These are phyloP conservation scores for Chaetomium sp. DNA, from an alignment of 2,329 filamentous ascomycete species.

Conservation along the genomic window DNA sequence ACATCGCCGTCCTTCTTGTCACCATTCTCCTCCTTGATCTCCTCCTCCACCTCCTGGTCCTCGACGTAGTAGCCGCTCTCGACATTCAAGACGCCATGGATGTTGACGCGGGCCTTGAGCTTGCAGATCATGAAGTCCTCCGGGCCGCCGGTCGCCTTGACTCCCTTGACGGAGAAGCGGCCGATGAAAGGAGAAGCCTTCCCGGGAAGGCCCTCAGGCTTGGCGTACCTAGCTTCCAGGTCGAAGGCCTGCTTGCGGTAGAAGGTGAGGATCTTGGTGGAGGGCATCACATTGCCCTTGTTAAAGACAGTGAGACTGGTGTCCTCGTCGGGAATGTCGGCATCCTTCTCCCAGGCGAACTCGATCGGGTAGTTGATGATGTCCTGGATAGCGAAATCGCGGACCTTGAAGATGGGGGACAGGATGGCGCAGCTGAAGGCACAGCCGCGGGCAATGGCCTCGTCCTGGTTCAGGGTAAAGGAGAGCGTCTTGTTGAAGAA, in stretches of 20 bases:
- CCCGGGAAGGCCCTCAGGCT: conserved; percentile 82
- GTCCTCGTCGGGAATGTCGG: conserved; percentile 97
- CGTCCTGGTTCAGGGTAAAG: conserved; percentile 97
- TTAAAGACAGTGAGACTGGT: conserved; percentile 97
- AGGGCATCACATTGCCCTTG: conserved; percentile 94
- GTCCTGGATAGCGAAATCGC: conserved; percentile 96
- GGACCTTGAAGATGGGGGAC: conserved; percentile 96
- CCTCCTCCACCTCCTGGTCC: conserved; percentile 91
- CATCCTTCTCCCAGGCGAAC: conserved; percentile 98
- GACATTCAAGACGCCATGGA: conserved; percentile 94
- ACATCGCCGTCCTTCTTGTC: conserved; percentile 66
- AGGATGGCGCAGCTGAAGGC: conserved; percentile 98
- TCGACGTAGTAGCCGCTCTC: conserved; percentile 98
- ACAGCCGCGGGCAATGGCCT: conserved; percentile 92
- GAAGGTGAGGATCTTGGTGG: conserved; percentile 98
- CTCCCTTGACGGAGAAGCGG: conserved; percentile 95
- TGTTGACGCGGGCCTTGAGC: conserved; percentile 94
- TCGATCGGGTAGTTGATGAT: conserved; percentile 98
- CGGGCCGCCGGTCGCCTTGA: conserved; percentile 82
- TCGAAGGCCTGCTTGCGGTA: conserved; percentile 98
- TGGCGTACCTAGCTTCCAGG: conserved; percentile 89
- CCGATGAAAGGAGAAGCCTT: conserved; percentile 95
- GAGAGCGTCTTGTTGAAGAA: conserved; percentile 94
- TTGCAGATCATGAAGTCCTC: conserved; percentile 99
- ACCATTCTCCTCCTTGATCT: conserved; percentile 48